phyloP scores from a whole-genome alignment of 2,329 filamentous ascomycete genomes.

The Conoideocrella luteorostrata region DNA sequence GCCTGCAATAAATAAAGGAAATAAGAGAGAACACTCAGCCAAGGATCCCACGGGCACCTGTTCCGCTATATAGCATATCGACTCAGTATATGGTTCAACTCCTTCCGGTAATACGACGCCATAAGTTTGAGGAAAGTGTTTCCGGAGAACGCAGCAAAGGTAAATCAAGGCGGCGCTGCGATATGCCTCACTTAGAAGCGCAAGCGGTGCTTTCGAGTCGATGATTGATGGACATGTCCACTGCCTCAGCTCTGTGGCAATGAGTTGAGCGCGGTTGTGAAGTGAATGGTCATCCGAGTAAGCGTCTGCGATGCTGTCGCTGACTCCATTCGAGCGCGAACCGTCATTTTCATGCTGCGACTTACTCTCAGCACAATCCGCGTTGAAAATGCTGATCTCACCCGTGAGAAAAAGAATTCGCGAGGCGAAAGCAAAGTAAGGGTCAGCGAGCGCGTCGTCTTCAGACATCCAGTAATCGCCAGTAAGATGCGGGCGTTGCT shows the following conservation, averaged over 20 bases:
- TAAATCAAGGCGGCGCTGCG: too few species aligned
- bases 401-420: constrained; percentile 6
- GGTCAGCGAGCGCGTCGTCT: constrained; percentile 7
- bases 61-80: constrained; percentile 4
- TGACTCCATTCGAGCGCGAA: too few species aligned
- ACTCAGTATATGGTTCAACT: background rate
- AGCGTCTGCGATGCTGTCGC: background rate
- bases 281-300: background rate
- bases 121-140: constrained; percentile 1
- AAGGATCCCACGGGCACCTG: constrained; percentile 7
- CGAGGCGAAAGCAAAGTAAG: constrained; percentile 11
- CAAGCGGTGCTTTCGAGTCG: too few species aligned
- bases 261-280: background rate
- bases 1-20: constrained; percentile 13
- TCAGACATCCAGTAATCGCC: constrained; percentile 11
- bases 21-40: constrained; percentile 12
- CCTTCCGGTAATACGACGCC: background rate
- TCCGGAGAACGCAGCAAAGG: background rate
- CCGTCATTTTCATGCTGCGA: too few species aligned
- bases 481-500: constrained; percentile 5
- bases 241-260: too few species aligned
- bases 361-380: background rate
- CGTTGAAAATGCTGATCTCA: constrained; percentile 8
- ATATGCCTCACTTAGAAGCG: too few species aligned
- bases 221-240: too few species aligned